These are phyloP conservation scores for Ramaria rubella DNA, from an alignment of 768 basidiomycete genomes.

Conservation along the genomic window DNA sequence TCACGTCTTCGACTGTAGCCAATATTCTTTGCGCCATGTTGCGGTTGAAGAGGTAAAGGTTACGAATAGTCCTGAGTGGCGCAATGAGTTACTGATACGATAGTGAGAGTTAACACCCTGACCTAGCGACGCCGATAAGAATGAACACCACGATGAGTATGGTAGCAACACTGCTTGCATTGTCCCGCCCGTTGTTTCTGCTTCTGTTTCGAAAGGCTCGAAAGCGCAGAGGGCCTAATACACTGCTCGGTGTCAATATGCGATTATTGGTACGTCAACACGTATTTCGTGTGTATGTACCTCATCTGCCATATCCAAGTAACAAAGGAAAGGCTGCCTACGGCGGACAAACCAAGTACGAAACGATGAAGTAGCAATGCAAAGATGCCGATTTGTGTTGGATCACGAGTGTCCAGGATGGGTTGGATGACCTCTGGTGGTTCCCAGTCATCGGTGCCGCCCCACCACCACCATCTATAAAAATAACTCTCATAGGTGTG, in stretches of 20 bases:
- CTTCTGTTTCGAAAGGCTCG: constrained; percentile 56
- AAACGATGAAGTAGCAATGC: constrained; percentile 61
- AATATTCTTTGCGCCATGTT: constrained; percentile 51
- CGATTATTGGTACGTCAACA: not conserved
- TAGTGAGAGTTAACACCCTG: constrained; percentile 14
- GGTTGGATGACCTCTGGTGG: constrained; percentile 13
- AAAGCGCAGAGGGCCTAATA: constrained; percentile 65
- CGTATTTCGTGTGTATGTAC: not conserved
- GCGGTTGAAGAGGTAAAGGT: constrained; percentile 64
- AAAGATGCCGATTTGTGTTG: constrained; percentile 35
- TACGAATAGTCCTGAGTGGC: constrained; percentile 52
- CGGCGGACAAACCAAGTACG: constrained; percentile 66
- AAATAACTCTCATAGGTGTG: constrained; percentile 30
- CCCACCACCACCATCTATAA: constrained; percentile 26
- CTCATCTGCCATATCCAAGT: constrained; percentile 49
- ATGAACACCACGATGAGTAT: constrained; percentile 56
- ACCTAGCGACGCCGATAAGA: constrained; percentile 59
- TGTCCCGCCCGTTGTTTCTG: constrained; percentile 44
- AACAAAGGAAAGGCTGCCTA: constrained; percentile 70
- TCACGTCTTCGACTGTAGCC: constrained; percentile 70
- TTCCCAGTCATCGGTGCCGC: constrained; percentile 44
- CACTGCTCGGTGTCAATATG: constrained; percentile 34
- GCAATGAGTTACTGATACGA: not conserved
- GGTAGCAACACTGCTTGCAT: constrained; percentile 58
- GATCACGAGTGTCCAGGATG: constrained; percentile 15